These are phyloP conservation scores for Madurella fahalii DNA, from an alignment of 2,329 filamentous ascomycete species.

Conservation along the genomic window DNA sequence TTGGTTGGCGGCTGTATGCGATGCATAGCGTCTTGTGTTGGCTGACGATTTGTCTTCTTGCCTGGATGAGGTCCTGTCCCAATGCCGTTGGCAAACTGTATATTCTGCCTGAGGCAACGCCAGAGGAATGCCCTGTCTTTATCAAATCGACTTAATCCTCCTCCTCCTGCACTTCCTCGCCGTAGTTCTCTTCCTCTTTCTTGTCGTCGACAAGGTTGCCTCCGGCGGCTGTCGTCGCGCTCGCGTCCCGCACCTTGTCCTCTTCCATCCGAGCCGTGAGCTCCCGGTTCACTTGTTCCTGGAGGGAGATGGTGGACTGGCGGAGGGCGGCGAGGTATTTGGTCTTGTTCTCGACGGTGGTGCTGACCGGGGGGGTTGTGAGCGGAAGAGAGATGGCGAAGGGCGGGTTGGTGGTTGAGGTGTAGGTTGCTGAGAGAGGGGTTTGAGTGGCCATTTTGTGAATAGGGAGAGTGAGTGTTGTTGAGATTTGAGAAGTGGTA, in stretches of 20 bases:
- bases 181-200: slow-evolving; percentile 74
- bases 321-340: slow-evolving; percentile 58
- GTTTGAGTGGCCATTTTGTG: slow-evolving; percentile 17
- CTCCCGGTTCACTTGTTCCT: slow-evolving; percentile 64
- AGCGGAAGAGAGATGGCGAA: slow-evolving; percentile 43
- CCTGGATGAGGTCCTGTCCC: neutral
- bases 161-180: slow-evolving; percentile 74
- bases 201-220: slow-evolving; percentile 43
- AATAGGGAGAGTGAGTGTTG: neutral
- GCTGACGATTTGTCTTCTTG: no score
- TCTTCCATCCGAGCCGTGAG: slow-evolving; percentile 71
- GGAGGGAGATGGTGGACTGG: slow-evolving; percentile 52
- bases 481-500: neutral
- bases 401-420: slow-evolving; percentile 45
- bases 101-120: neutral
- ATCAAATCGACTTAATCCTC: slow-evolving; percentile 32
- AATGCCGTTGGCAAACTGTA: neutral
- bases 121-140: slow-evolving; percentile 4
- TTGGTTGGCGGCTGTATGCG: no score
- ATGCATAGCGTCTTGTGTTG: no score
- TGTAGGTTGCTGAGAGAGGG: slow-evolving; percentile 50
- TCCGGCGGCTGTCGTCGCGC: slow-evolving; percentile 9
- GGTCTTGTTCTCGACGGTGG: slow-evolving; percentile 46
- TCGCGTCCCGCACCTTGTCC: slow-evolving; percentile 50
- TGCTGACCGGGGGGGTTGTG: slow-evolving; percentile 30